phyloP scores from a whole-genome alignment of 73 alveolate species.

The Paramecium primaurelia region DNA sequence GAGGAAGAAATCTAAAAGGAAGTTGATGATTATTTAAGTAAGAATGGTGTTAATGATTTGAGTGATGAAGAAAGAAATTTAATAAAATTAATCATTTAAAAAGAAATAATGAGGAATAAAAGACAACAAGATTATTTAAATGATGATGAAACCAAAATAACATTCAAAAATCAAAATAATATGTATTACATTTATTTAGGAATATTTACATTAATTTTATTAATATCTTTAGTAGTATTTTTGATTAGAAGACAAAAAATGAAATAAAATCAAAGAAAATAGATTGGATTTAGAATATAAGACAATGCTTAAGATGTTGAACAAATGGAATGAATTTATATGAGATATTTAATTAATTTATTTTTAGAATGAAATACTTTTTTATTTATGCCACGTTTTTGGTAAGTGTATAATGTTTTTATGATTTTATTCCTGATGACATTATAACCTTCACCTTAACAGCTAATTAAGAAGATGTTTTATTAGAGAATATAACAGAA shows the following conservation, averaged over 20 bases:
- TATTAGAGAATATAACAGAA: background rate
- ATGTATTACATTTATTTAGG: background rate
- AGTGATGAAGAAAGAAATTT: background rate
- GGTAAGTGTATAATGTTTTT: background rate
- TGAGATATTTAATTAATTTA: background rate
- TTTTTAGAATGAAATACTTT: background rate
- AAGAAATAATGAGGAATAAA: background rate
- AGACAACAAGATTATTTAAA: background rate
- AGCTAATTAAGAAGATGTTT: background rate
- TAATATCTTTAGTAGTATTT: background rate
- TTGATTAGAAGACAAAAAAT: background rate
- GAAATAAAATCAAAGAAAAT: background rate
- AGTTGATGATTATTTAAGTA: background rate
- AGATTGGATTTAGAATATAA: background rate
- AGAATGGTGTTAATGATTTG: background rate
- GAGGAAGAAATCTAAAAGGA: background rate
- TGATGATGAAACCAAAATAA: background rate
- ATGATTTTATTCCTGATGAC: slow-evolving; percentile 19
- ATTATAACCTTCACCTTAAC: background rate
- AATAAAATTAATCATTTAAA: background rate
- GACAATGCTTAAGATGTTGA: background rate
- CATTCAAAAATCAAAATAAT: background rate
- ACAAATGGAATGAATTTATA: background rate
- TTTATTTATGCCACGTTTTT: slow-evolving; percentile 29
- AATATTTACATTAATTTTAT: background rate